Evolutionary conservation across 176 grass and related monocot species (phyloP).

Genomic region (Poa annua): DNA sequence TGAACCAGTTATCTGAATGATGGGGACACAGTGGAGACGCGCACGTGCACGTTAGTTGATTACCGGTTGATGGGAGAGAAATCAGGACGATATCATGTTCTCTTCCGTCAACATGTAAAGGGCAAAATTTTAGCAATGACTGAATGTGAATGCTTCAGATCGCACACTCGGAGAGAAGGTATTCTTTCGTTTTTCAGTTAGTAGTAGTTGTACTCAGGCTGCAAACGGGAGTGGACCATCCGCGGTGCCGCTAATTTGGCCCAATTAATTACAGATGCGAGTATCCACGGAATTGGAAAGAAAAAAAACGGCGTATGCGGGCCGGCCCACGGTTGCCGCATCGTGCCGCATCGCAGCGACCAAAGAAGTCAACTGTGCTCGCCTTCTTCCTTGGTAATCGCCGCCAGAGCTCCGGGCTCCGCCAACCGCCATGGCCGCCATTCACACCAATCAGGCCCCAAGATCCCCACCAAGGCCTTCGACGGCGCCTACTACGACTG

Average conservation of each 20-base stretch:
- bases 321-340: too few relatives aligned
- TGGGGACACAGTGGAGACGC: not conserved
- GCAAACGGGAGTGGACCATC: too few relatives aligned
- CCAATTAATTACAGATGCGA: too few relatives aligned
- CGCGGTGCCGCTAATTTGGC: too few relatives aligned
- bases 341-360: too few relatives aligned
- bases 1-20: not conserved
- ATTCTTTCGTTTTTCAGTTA: not conserved
- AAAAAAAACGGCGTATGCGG: too few relatives aligned
- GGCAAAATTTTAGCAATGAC: not conserved
- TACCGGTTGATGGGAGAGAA: not conserved
- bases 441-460: too few relatives aligned
- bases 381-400: too few relatives aligned
- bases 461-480: constrained; percentile 42
- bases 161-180: not conserved
- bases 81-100: not conserved
- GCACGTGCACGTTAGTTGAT: not conserved
- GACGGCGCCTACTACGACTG: constrained; percentile 59
- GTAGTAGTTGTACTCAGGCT: not conserved
- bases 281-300: too few relatives aligned
- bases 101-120: not conserved
- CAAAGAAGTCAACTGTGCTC: too few relatives aligned
- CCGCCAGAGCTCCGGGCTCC: too few relatives aligned
- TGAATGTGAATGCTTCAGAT: not conserved
- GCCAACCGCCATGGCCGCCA: too few relatives aligned